Evolutionary conservation across 139 green algal species (phyloP).

Genomic region (Ostreobium quekettii): DNA sequence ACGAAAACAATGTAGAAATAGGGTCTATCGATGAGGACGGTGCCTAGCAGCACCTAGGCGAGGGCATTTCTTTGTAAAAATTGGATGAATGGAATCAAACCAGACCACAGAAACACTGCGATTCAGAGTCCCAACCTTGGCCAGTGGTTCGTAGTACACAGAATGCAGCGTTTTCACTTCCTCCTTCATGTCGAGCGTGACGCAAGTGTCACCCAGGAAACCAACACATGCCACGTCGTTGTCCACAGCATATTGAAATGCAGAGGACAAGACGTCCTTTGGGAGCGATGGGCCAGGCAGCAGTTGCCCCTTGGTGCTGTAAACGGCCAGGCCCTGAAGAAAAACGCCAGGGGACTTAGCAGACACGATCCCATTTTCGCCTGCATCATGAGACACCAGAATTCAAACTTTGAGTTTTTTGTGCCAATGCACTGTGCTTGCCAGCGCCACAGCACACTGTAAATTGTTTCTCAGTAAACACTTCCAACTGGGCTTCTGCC

Average conservation of each 20-base stretch:
- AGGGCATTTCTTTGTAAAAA: no score
- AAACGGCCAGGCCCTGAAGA: conserved; percentile 70
- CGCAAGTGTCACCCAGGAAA: conserved; percentile 82
- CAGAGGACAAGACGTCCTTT: neutral
- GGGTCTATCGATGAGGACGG: no score
- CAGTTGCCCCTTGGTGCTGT: conserved; percentile 39
- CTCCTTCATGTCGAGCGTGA: conserved; percentile 53
- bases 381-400: conserved; percentile 15
- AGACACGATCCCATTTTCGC: conserved; percentile 53
- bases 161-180: conserved; percentile 54
- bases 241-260: conserved; percentile 12
- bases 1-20: no score
- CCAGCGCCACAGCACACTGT: neutral
- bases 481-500: no score
- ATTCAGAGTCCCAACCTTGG: conserved; percentile 18
- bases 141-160: conserved; percentile 79
- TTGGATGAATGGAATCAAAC: no score
- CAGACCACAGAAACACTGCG: no score
- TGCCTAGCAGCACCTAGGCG: no score
- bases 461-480: neutral
- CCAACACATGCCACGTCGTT: conserved; percentile 38
- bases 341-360: conserved; percentile 63
- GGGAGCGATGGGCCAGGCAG: conserved; percentile 22
- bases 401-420: neutral
- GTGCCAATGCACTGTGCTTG: neutral